Evolutionary conservation across 2,329 filamentous ascomycete species (phyloP).

Genomic region (Cercospora sesami): DNA sequence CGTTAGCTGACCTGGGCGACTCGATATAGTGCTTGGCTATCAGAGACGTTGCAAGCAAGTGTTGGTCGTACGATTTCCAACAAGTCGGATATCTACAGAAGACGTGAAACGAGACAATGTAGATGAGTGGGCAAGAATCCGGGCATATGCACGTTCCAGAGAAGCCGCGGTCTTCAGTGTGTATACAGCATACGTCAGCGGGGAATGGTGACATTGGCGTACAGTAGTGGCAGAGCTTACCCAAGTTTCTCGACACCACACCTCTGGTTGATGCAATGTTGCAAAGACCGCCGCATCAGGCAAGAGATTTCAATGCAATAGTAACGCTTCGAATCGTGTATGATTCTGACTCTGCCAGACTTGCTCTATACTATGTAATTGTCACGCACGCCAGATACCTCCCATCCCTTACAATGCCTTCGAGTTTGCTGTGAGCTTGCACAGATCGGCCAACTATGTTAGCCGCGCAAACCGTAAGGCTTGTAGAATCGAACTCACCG

Average conservation of each 20-base stretch:
- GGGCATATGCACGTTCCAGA: not conserved
- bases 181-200: slow-evolving; percentile 12
- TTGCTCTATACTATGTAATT: not conserved
- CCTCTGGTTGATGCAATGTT: not conserved
- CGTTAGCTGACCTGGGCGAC: too few relatives aligned
- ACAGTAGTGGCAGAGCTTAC: slow-evolving; percentile 11
- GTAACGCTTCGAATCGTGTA: not conserved
- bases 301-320: not conserved
- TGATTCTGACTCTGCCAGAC: not conserved
- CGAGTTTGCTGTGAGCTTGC: not conserved
- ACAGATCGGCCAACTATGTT: not conserved
- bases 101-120: not conserved
- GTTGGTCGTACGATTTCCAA: too few relatives aligned
- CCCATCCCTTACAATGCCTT: not conserved
- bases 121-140: not conserved
- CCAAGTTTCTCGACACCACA: slow-evolving; percentile 5
- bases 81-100: too few relatives aligned
- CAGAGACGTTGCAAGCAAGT: not conserved
- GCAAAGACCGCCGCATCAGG: not conserved
- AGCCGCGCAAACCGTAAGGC: not conserved
- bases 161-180: not conserved
- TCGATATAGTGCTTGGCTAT: not conserved
- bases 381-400: not conserved
- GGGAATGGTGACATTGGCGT: slow-evolving; percentile 13
- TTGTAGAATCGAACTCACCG: not conserved